Percentiles rank a stretch among this genome's conserved stretches.
Evolutionary conservation across 2,329 filamentous ascomycete genomes (phyloP).

Genomic region (Pseudogymnoascus sp.): DNA sequence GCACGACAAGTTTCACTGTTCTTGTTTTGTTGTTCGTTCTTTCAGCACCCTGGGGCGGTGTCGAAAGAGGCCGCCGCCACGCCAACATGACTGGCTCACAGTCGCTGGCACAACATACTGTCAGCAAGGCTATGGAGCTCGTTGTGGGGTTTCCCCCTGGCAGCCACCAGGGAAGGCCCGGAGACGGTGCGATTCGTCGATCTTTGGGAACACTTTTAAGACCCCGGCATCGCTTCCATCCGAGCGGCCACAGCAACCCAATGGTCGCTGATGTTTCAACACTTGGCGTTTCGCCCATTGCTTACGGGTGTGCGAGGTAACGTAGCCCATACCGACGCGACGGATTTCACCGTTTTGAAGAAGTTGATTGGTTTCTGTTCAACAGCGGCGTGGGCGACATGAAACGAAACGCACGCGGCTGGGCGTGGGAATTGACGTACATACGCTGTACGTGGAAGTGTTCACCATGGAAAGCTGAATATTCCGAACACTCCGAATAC

Average conservation of each 20-base stretch:
- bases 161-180: background rate
- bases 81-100: background rate
- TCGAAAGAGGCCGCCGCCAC: background rate
- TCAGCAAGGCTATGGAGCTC: background rate
- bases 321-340: background rate
- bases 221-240: background rate
- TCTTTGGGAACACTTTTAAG: background rate
- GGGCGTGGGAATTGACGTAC: background rate
- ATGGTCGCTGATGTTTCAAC: background rate
- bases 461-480: background rate
- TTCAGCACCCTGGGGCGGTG: background rate
- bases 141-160: background rate
- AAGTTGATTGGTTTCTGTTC: background rate
- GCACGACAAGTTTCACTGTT: background rate
- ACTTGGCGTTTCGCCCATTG: background rate
- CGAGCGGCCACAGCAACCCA: background rate
- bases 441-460: background rate
- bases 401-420: constrained; percentile 3
- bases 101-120: background rate
- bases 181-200: background rate
- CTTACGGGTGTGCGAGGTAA: background rate
- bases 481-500: background rate
- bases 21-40: background rate
- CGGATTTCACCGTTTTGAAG: background rate
- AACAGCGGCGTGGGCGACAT: background rate